Evolutionary conservation across 306 rosid species (phyloP).

Genomic region (Vigna reflexopilosa): DNA sequence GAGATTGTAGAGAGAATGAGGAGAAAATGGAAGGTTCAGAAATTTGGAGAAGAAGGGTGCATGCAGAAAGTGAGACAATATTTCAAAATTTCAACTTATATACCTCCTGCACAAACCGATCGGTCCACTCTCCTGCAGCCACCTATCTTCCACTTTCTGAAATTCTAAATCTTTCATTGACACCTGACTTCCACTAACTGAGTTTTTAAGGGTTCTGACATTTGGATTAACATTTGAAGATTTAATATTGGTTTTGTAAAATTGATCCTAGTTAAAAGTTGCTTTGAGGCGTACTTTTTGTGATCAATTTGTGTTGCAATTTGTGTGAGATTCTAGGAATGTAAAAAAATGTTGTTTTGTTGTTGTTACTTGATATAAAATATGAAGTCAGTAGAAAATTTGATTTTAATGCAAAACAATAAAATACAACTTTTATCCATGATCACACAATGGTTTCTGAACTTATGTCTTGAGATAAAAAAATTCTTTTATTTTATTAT

Average conservation of each 20-base stretch:
- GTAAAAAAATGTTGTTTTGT: background rate
- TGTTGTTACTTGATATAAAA: background rate
- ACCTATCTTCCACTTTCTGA: too few species aligned
- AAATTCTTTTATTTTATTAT: background rate
- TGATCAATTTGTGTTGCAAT: background rate
- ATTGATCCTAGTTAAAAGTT: background rate
- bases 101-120: too few species aligned
- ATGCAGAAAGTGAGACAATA: too few species aligned
- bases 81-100: too few species aligned
- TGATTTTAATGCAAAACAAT: background rate
- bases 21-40: too few species aligned
- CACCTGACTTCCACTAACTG: too few species aligned
- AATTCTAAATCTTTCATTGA: too few species aligned
- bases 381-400: background rate
- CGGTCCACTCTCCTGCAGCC: too few species aligned
- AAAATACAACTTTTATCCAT: background rate
- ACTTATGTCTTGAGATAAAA: background rate
- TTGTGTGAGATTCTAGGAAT: background rate
- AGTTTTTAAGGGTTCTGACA: too few species aligned
- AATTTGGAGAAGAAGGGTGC: too few species aligned
- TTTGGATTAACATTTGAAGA: background rate
- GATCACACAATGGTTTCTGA: background rate
- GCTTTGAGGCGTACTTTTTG: background rate
- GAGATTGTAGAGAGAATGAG: too few species aligned
- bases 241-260: background rate